phyloP scores from a whole-genome alignment of 2,329 filamentous ascomycete species.

The Pseudocercospora fuligena region DNA sequence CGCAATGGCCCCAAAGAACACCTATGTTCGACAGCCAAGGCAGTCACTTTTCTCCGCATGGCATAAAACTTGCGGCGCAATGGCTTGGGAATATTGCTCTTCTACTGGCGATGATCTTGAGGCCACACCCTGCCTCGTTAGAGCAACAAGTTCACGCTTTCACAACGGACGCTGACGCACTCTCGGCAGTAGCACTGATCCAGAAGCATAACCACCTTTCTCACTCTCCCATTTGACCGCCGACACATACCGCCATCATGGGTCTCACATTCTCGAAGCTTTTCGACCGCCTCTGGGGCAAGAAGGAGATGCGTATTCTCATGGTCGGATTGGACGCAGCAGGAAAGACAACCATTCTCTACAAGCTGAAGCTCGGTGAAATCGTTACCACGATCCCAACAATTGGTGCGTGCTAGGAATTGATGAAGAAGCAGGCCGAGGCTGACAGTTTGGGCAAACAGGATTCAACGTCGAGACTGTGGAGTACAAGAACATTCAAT shows the following conservation, averaged over 20 bases:
- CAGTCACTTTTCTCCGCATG: conserved; percentile 25
- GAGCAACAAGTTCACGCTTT: neutral
- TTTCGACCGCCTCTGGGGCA: conserved; percentile 98
- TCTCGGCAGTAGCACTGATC: conserved; percentile 22
- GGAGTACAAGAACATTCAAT: conserved; percentile 99
- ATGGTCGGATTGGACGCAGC: conserved; percentile 98
- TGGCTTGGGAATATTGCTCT: neutral
- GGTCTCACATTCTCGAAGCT: conserved; percentile 93
- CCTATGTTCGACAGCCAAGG: conserved; percentile 26
- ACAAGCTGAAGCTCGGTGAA: conserved; percentile 98
- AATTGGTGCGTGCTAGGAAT: conserved; percentile 62
- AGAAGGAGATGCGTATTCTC: conserved; percentile 97
- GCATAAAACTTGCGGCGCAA: conserved; percentile 7
- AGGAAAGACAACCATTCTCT: conserved; percentile 98
- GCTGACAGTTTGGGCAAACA: conserved; percentile 32
- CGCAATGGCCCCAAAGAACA: conserved; percentile 24
- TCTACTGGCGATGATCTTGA: neutral
- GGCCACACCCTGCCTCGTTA: neutral
- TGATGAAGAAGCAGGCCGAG: neutral
- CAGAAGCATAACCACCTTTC: conserved; percentile 15
- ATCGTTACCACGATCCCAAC: conserved; percentile 98
- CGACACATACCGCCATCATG: conserved; percentile 68
- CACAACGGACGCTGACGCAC: conserved; percentile 9
- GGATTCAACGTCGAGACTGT: conserved; percentile 99
- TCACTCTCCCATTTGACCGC: conserved; percentile 8